phyloP scores from a whole-genome alignment of 352 stramenopile species.

The Aphanomyces stellatus region DNA sequence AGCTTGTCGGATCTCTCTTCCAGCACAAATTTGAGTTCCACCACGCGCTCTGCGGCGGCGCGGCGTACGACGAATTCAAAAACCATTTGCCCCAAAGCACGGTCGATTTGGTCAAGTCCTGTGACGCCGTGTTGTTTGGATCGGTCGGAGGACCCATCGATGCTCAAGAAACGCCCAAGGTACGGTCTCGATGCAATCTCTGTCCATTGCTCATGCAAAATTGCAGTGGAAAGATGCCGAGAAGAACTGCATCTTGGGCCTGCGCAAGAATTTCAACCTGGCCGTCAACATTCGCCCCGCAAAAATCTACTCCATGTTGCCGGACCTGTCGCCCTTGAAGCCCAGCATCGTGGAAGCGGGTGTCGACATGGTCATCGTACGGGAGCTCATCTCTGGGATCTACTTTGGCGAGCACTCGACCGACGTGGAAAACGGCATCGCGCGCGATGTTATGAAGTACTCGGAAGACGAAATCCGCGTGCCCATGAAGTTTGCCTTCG shows the following conservation, averaged over 20 bases:
- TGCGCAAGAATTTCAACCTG: constrained; percentile 96
- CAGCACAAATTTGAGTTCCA: constrained; percentile 91
- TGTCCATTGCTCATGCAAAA: neutral
- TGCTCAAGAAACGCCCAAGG: constrained; percentile 75
- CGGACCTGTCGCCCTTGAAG: constrained; percentile 96
- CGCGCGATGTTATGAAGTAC: constrained; percentile 98
- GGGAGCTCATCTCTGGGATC: constrained; percentile 97
- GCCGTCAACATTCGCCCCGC: constrained; percentile 96
- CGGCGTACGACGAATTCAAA: constrained; percentile 87
- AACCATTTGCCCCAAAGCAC: constrained; percentile 92
- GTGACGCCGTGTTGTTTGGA: constrained; percentile 91
- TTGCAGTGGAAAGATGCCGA: constrained; percentile 77
- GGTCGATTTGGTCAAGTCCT: constrained; percentile 86
- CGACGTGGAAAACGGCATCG: constrained; percentile 48
- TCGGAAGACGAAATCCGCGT: constrained; percentile 86
- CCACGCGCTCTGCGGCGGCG: constrained; percentile 93
- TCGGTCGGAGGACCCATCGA: constrained; percentile 95
- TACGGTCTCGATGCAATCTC: constrained; percentile 16
- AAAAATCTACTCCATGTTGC: constrained; percentile 77
- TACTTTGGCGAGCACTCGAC: constrained; percentile 95
- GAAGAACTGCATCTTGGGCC: constrained; percentile 96
- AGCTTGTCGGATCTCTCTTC: constrained; percentile 67
- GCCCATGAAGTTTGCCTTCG: constrained; percentile 78
- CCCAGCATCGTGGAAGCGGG: constrained; percentile 92
- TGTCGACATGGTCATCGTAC: constrained; percentile 98